Conservation (phyloP, 495 filamentous ascomycete genomes). For the Podospora anserina region DNA sequence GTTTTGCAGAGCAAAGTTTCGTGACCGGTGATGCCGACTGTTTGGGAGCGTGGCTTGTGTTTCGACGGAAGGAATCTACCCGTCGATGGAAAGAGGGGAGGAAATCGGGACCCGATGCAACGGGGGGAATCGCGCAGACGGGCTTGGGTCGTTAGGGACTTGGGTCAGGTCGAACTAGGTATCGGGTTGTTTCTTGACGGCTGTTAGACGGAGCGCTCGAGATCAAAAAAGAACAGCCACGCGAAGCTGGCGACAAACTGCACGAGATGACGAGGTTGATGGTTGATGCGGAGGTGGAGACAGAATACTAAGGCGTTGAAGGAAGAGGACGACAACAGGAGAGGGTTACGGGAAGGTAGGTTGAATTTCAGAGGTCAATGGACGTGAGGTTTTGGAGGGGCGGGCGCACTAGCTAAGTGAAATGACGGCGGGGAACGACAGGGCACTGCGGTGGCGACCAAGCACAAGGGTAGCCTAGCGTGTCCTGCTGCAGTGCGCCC, state of each 20-base stretch:
- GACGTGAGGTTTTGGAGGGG: conserved; percentile 37
- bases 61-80: conserved; percentile 5
- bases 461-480: conserved; percentile 32
- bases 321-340: conserved; percentile 10
- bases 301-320: conserved; percentile 11
- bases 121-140: background rate
- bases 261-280: conserved; percentile 8
- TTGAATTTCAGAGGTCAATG: conserved; percentile 27
- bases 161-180: conserved; percentile 2
- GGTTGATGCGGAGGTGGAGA: conserved; percentile 14
- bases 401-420: conserved; percentile 37
- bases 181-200: background rate
- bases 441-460: conserved; percentile 37
- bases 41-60: background rate
- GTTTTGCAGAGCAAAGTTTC: background rate
- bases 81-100: conserved; percentile 1
- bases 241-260: conserved; percentile 15
- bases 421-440: conserved; percentile 40
- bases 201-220: conserved; percentile 1
- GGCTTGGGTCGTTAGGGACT: background rate
- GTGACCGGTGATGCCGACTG: background rate
- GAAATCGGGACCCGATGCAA: conserved; percentile 3
- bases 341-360: conserved; percentile 10
- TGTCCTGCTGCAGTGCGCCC: conserved; percentile 30
- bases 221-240: background rate